phyloP scores from a whole-genome alignment of 805 yeast species.

The Starmerella geochares region DNA sequence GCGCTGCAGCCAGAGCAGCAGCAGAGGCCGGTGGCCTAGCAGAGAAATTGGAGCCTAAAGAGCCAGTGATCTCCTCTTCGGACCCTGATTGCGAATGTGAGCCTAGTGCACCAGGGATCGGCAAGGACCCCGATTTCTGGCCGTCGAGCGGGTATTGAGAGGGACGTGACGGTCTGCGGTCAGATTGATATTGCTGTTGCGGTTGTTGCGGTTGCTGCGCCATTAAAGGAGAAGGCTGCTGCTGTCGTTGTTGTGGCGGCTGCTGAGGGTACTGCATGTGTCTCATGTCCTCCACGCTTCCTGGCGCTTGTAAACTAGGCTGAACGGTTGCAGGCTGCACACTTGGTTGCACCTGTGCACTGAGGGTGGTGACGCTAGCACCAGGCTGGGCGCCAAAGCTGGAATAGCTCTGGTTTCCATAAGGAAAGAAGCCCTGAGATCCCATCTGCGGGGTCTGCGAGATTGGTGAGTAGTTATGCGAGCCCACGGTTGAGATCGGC shows the following conservation, averaged over 20 bases:
- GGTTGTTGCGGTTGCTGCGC: neutral
- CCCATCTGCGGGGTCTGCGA: neutral
- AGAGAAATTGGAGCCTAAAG: slow-evolving; percentile 14
- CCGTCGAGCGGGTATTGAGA: neutral
- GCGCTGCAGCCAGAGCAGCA: slow-evolving; percentile 10
- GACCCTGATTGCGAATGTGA: slow-evolving; percentile 1
- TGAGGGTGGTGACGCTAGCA: slow-evolving; percentile 2
- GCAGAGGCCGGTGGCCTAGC: slow-evolving; percentile 7
- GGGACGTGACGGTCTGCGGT: neutral
- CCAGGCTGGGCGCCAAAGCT: slow-evolving; percentile 1
- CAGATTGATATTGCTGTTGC: neutral
- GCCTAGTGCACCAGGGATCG: neutral
- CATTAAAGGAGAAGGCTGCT: neutral
- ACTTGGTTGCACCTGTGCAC: neutral
- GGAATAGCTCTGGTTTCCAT: neutral
- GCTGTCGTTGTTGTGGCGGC: neutral
- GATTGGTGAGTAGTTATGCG: slow-evolving; percentile 7
- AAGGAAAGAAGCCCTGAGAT: neutral
- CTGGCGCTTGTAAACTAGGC: neutral
- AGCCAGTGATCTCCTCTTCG: slow-evolving; percentile 17
- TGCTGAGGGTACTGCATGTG: neutral
- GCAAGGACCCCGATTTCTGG: neutral
- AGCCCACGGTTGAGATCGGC: slow-evolving; percentile 1
- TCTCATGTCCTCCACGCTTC: neutral
- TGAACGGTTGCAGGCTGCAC: neutral